These are phyloP conservation scores for Globisporangium spinosum DNA, from an alignment of 352 stramenopile genomes.

Conservation along the genomic window DNA sequence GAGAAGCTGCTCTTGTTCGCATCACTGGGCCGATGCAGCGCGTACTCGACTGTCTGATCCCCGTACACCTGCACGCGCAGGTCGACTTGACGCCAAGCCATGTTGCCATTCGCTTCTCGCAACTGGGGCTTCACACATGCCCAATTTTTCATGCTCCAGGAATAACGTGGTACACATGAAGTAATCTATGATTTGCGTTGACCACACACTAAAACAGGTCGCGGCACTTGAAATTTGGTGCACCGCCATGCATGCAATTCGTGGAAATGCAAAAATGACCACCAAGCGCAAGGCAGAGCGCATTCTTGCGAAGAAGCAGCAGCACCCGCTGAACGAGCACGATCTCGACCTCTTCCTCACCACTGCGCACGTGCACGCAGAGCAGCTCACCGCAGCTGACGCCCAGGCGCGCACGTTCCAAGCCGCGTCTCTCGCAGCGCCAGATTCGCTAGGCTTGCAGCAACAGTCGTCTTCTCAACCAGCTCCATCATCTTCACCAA, in stretches of 20 bases:
- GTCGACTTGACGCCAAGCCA: slow-evolving; percentile 32
- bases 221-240: not conserved
- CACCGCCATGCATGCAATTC: not conserved
- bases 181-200: not conserved
- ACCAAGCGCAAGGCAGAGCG: slow-evolving; percentile 48
- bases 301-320: slow-evolving; percentile 34
- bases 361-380: slow-evolving; percentile 1
- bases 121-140: not conserved
- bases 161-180: slow-evolving; percentile 14
- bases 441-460: slow-evolving; percentile 12
- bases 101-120: not conserved
- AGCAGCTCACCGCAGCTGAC: slow-evolving; percentile 7
- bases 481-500: not conserved
- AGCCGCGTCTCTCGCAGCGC: slow-evolving; percentile 4
- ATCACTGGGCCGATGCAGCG: slow-evolving; percentile 22
- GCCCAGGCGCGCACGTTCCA: not conserved
- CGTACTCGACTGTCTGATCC: slow-evolving; percentile 52
- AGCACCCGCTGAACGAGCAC: slow-evolving; percentile 56
- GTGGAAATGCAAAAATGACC: not conserved
- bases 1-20: not conserved
- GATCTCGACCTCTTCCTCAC: slow-evolving; percentile 59
- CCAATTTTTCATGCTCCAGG: not conserved
- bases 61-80: slow-evolving; percentile 48
- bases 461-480: not conserved
- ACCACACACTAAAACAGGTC: not conserved